Conservation (phyloP, 345 rosid species). For the Citrus sp. region DNA sequence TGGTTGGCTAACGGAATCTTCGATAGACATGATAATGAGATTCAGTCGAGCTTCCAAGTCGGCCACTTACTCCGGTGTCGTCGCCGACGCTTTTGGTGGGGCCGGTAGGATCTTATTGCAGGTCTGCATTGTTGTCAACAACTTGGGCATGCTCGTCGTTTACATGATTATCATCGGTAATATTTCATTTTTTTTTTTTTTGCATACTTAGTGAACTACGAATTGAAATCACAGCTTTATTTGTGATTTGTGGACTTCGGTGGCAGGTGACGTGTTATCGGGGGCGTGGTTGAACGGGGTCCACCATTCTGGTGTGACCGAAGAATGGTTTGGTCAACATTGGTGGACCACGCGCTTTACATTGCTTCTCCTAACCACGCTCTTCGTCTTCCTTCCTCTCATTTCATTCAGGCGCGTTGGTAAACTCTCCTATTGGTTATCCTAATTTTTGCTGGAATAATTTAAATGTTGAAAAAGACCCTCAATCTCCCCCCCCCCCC, state of each 20-base stretch:
- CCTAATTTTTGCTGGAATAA: neutral
- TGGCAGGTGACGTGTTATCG: constrained; percentile 61
- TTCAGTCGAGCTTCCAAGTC: constrained; percentile 53
- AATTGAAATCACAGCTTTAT: neutral
- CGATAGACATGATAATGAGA: constrained; percentile 45
- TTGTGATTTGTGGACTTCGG: constrained; percentile 9
- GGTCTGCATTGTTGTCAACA: constrained; percentile 54
- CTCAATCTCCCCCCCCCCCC: too few species aligned
- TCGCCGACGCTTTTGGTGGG: constrained; percentile 51
- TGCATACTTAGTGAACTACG: neutral
- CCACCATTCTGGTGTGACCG: constrained; percentile 51
- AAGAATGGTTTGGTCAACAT: constrained; percentile 55
- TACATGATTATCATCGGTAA: constrained; percentile 65
- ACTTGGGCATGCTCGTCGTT: constrained; percentile 64
- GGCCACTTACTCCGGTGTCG: constrained; percentile 51
- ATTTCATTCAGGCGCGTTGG: constrained; percentile 63
- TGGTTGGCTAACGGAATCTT: constrained; percentile 45
- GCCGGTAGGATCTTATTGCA: constrained; percentile 45
- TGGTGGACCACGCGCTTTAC: constrained; percentile 55
- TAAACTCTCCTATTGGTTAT: constrained; percentile 2
- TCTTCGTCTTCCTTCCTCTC: constrained; percentile 55
- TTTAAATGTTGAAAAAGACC: neutral
- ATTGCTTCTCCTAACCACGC: constrained; percentile 45
- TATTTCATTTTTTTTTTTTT: neutral
- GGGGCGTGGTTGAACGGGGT: constrained; percentile 45